Evolutionary conservation across 768 basidiomycete genomes (phyloP).

Genomic region (Phanerochaete carnosa): DNA sequence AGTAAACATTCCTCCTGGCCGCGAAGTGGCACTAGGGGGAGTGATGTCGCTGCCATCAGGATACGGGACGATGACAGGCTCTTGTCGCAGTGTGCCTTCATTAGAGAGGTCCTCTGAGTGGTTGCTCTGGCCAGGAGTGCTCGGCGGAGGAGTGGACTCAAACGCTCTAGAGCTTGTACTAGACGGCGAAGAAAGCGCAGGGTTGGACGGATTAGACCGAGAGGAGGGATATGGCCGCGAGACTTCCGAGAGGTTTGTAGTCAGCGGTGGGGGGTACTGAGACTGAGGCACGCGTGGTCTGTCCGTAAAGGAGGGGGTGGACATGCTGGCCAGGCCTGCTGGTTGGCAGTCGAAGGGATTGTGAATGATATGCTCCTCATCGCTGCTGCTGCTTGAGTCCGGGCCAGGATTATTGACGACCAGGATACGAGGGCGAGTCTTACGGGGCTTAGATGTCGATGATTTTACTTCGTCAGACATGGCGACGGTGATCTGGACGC

Average conservation of each 20-base stretch:
- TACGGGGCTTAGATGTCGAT: slow-evolving; percentile 30
- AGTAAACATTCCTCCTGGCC: slow-evolving; percentile 12
- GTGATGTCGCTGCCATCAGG: slow-evolving; percentile 18
- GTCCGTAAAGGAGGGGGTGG: slow-evolving; percentile 24
- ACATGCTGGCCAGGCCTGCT: slow-evolving; percentile 18
- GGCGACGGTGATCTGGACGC: slow-evolving; percentile 5
- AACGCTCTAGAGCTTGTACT: slow-evolving; percentile 61
- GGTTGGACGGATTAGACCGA: slow-evolving; percentile 52
- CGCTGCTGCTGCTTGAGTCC: slow-evolving; percentile 41
- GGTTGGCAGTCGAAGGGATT: background rate
- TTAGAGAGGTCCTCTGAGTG: slow-evolving; percentile 39
- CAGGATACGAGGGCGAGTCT: slow-evolving; percentile 35
- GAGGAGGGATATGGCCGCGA: slow-evolving; percentile 26
- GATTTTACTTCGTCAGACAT: slow-evolving; percentile 65
- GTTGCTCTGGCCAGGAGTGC: slow-evolving; percentile 52
- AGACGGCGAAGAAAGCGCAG: slow-evolving; percentile 67
- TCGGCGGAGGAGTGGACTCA: slow-evolving; percentile 70
- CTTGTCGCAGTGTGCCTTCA: slow-evolving; percentile 34
- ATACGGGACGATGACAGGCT: slow-evolving; percentile 17
- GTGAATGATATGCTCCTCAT: slow-evolving; percentile 18
- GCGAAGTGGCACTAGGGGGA: slow-evolving; percentile 28
- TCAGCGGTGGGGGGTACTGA: slow-evolving; percentile 31
- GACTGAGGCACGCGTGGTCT: slow-evolving; percentile 21
- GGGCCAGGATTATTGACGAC: slow-evolving; percentile 62
- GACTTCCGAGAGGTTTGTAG: slow-evolving; percentile 16